phyloP scores from a whole-genome alignment of 2,329 filamentous ascomycete species.

The Elsinoe fawcettii region DNA sequence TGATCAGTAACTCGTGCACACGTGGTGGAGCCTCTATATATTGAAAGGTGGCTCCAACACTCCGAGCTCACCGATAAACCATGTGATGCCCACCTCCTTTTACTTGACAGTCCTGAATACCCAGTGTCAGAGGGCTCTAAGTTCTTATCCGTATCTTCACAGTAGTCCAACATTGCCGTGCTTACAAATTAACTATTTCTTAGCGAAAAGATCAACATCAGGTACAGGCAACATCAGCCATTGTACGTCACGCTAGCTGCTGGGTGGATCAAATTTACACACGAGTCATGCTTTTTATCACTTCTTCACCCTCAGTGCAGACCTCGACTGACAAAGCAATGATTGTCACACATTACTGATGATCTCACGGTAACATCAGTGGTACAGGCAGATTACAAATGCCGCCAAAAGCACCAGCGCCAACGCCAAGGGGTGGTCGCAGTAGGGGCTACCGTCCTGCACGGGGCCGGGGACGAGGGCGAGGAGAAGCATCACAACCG shows the following conservation, averaged over 20 bases:
- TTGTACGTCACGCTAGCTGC: background rate
- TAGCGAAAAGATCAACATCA: background rate
- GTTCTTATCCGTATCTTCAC: too few relatives aligned
- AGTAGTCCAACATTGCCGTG: background rate
- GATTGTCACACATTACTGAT: background rate
- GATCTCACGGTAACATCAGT: background rate
- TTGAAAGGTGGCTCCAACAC: background rate
- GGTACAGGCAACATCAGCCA: background rate
- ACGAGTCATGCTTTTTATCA: conserved; percentile 14
- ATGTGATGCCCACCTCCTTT: background rate
- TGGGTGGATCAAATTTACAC: background rate
- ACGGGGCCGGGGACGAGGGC: conserved; percentile 11
- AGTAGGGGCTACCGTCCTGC: conserved; percentile 14
- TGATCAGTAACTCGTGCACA: background rate
- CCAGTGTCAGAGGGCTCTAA: too few relatives aligned
- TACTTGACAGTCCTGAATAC: background rate
- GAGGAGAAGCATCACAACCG: conserved; percentile 4
- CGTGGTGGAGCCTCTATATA: background rate
- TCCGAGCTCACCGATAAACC: background rate
- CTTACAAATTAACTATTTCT: background rate
- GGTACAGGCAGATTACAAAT: conserved; percentile 10
- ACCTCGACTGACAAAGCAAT: background rate
- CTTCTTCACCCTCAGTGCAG: conserved; percentile 2
- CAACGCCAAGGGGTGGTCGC: conserved; percentile 13
- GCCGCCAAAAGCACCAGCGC: conserved; percentile 17